phyloP scores from a whole-genome alignment of 805 yeast genomes.

The Sugiyamaella floridensis region DNA sequence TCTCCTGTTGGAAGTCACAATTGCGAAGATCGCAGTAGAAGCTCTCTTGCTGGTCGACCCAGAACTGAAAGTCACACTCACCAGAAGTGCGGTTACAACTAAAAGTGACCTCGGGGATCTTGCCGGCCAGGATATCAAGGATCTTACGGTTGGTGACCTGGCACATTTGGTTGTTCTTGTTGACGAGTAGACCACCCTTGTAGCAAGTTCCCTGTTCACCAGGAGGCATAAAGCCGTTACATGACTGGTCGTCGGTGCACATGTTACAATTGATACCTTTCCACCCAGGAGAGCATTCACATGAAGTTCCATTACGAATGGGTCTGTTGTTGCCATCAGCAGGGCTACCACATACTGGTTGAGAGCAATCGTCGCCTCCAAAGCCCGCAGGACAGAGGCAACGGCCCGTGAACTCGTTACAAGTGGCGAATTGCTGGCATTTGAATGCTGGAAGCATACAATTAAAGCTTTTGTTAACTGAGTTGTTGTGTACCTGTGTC shows the following conservation, averaged over 20 bases:
- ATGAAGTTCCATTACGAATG: conserved; percentile 42
- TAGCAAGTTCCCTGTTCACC: conserved; percentile 84
- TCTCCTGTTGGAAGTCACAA: conserved; percentile 62
- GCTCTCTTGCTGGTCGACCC: conserved; percentile 88
- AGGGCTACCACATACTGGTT: conserved; percentile 81
- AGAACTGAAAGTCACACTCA: conserved; percentile 83
- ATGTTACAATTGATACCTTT: conserved; percentile 85
- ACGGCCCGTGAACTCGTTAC: conserved; percentile 81
- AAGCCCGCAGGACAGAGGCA: conserved; percentile 91
- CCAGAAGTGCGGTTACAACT: conserved; percentile 65
- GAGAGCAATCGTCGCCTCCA: conserved; percentile 88
- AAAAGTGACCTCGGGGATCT: conserved; percentile 86
- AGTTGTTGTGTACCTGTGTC: too few species aligned
- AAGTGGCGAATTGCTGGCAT: conserved; percentile 84
- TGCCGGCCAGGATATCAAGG: conserved; percentile 68
- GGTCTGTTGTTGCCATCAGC: conserved; percentile 64
- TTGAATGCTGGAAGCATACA: conserved; percentile 87
- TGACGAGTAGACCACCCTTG: conserved; percentile 73
- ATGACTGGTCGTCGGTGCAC: conserved; percentile 65
- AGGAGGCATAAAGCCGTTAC: conserved; percentile 84
- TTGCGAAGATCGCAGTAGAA: conserved; percentile 76
- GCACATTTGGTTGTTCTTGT: conserved; percentile 82
- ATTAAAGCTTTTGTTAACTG: conserved; percentile 53
- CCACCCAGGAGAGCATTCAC: conserved; percentile 86
- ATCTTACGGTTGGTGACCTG: conserved; percentile 86